Base-by-base conservation (phyloP, 2,329 filamentous ascomycete genomes). In the Paecilomyces sp. region DNA sequence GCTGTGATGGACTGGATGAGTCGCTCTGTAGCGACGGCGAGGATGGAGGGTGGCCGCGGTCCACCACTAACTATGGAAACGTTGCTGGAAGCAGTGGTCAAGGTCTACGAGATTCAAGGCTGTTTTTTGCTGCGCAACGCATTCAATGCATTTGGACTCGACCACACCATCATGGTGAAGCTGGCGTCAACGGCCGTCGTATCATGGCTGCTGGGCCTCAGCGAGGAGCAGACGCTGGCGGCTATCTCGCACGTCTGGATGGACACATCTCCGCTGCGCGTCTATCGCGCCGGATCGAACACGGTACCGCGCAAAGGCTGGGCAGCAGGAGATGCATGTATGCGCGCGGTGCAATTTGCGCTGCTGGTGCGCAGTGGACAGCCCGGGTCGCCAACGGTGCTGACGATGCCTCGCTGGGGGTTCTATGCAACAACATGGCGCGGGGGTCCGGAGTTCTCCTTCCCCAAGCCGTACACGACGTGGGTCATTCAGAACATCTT, bases 281-380 rank as follows among this genome's bases (percentile, higher is more conserved):
- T 64, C 5, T 75, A 64, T 55, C 67, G 71, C 0, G 66, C 68
- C 47, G 60, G 62, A 1, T 63, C 68, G 11, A 75, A 75, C 58
- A 61, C 72, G 0, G 65, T 63, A 1, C 68, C 72, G 0, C 63
- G 74, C 0, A 75, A 75, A 60, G 74, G 73, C 0, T 76, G 73
- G 74, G 36, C 76, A 1, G 75, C 69, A 0, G 77, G 74, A 1
- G 74, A 77, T 63, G 75, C 77, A 1, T 72, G 72, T 34, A 74
- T 73, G 64, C 68, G 74, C 30, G 77, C 75, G 7, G 72, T 78
- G 3, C 73, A 77, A 25, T 63, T 78, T 12, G 70, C 70, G 1
- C 59, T 73, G 2, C 61, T 77, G 0, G 67, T 67, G 0, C 58
- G 58, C 15, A 56, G 63, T 3, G 67, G 70, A 5, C 70, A 76